phyloP scores from a whole-genome alignment of 208 protist species.

The Porcisia hertigi region DNA sequence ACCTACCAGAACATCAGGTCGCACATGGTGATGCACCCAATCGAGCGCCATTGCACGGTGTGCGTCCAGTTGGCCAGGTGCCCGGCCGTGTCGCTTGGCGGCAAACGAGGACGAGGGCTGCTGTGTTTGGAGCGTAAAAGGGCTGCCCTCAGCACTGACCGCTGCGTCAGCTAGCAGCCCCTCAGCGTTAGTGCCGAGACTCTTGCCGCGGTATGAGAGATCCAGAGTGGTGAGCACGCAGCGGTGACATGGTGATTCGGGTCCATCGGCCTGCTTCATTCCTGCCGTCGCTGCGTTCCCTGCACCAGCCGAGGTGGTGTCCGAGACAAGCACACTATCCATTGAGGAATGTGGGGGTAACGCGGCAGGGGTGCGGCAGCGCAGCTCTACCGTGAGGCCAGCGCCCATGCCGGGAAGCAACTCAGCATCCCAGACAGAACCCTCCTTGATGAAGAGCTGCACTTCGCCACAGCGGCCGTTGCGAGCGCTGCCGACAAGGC shows the following conservation, averaged over 20 bases:
- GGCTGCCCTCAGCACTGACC: slow-evolving; percentile 68
- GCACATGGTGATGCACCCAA: slow-evolving; percentile 53
- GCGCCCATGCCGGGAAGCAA: slow-evolving; percentile 42
- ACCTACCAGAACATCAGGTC: slow-evolving; percentile 68
- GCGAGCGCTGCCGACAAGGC: slow-evolving; percentile 50
- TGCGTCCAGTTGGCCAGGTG: slow-evolving; percentile 42
- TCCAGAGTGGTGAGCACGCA: slow-evolving; percentile 65
- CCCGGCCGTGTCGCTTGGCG: slow-evolving; percentile 1
- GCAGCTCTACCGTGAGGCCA: slow-evolving; percentile 61
- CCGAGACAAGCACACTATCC: neutral
- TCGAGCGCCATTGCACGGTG: slow-evolving; percentile 64
- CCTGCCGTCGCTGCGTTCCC: neutral
- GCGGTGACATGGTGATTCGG: slow-evolving; percentile 7
- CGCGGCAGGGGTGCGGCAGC: neutral
- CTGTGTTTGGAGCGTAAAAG: slow-evolving; percentile 50
- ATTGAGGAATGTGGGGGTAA: neutral
- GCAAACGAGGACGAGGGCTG: slow-evolving; percentile 9
- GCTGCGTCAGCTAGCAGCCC: slow-evolving; percentile 38
- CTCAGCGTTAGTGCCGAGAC: slow-evolving; percentile 41
- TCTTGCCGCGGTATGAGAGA: slow-evolving; percentile 84
- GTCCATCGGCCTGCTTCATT: neutral
- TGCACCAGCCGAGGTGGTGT: neutral
- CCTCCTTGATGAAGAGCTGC: slow-evolving; percentile 58
- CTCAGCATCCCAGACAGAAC: slow-evolving; percentile 45
- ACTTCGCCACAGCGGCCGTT: slow-evolving; percentile 77